Percentiles rank a stretch among this genome's conserved stretches.
These are phyloP conservation scores for Scedosporium apiospermum DNA, from an alignment of 2,329 filamentous ascomycete genomes.

Conservation along the genomic window DNA sequence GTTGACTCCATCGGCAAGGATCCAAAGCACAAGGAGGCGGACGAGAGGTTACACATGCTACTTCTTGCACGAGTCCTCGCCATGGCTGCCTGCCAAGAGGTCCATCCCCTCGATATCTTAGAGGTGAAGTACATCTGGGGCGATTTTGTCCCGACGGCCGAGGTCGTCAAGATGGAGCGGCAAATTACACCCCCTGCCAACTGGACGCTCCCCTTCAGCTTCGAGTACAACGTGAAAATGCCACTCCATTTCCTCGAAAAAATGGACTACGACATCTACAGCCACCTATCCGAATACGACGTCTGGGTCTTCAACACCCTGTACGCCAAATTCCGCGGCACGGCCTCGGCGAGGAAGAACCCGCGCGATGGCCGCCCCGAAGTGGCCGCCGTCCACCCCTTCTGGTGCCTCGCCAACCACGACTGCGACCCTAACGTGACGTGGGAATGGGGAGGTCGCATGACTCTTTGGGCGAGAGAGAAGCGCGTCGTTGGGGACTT, in stretches of 20 bases:
- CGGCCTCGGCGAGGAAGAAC: conserved; percentile 76
- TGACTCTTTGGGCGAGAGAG: conserved; percentile 58
- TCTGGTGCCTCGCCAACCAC: conserved; percentile 96
- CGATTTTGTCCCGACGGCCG: conserved; percentile 44
- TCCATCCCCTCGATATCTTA: conserved; percentile 53
- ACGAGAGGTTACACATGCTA: conserved; percentile 52
- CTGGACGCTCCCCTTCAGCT: conserved; percentile 69
- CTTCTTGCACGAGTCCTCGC: conserved; percentile 53
- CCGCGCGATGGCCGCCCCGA: conserved; percentile 74
- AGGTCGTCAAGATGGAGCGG: neutral
- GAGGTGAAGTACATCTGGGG: conserved; percentile 63
- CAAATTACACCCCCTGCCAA: conserved; percentile 37
- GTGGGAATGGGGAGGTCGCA: conserved; percentile 84
- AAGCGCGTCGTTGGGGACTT: conserved; percentile 41
- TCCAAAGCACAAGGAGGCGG: conserved; percentile 47
- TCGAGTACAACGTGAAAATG: conserved; percentile 63
- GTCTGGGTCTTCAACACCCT: conserved; percentile 85
- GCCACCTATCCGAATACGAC: conserved; percentile 48
- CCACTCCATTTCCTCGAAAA: conserved; percentile 73
- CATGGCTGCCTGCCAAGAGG: conserved; percentile 50
- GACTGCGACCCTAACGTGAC: conserved; percentile 90
- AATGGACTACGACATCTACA: conserved; percentile 74
- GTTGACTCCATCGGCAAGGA: conserved; percentile 58
- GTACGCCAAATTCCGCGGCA: conserved; percentile 87
- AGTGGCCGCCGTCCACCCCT: conserved; percentile 83